These are phyloP conservation scores for Curvularia sp. DNA, from an alignment of 2,329 filamentous ascomycete genomes.

Conservation along the genomic window DNA sequence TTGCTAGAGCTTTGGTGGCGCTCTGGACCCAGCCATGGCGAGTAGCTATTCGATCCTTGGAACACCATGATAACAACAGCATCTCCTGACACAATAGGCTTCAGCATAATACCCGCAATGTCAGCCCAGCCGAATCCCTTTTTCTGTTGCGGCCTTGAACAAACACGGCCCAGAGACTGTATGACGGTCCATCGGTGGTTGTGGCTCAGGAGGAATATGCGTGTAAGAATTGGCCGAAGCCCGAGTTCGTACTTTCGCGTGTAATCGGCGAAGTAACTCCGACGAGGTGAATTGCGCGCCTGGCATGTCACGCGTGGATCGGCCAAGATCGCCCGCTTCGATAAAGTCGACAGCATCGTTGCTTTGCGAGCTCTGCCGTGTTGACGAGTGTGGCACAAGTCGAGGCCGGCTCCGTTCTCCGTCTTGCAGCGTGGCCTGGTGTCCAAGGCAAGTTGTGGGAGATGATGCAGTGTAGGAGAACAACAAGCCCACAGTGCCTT, in stretches of 20 bases:
- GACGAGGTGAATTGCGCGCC: slow-evolving; percentile 10
- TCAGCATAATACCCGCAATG: background rate
- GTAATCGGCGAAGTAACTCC: slow-evolving; percentile 15
- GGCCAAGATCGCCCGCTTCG: slow-evolving; percentile 13
- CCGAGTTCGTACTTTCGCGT: slow-evolving; percentile 3
- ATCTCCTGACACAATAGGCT: background rate
- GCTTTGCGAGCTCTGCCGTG: background rate
- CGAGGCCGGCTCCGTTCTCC: background rate
- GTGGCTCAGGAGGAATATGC: background rate
- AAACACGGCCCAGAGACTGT: background rate
- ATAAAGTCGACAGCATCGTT: background rate
- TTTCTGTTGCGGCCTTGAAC: background rate
- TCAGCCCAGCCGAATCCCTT: slow-evolving; percentile 10
- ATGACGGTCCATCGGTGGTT: background rate
- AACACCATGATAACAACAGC: background rate
- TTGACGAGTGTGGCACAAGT: background rate
- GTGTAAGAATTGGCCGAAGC: background rate
- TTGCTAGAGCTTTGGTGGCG: slow-evolving; percentile 9
- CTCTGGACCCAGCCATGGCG: slow-evolving; percentile 9
- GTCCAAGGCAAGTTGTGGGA: background rate
- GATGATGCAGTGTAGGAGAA: background rate
- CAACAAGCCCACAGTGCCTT: background rate
- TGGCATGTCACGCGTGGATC: slow-evolving; percentile 10
- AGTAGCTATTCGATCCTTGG: slow-evolving; percentile 4
- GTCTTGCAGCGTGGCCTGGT: background rate